A percentile compares a stretch with the other conserved stretches of the same genome.
Evolutionary conservation across 2,329 filamentous ascomycete species (phyloP).

Genomic region (Fusarium sarcochroum): DNA sequence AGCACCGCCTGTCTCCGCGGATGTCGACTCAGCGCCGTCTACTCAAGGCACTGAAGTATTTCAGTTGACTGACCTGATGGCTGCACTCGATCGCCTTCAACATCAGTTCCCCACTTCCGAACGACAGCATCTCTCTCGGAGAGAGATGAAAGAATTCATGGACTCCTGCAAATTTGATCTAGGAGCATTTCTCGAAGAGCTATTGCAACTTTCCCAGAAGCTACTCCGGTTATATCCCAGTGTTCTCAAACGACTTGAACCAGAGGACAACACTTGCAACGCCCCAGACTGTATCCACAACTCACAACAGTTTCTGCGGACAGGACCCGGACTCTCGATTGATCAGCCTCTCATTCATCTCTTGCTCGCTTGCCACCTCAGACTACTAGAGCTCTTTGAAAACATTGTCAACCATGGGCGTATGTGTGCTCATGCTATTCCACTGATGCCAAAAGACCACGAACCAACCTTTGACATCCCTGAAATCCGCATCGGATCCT

Average conservation of each 20-base stretch:
- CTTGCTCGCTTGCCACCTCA: constrained; percentile 56
- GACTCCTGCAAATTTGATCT: constrained; percentile 45
- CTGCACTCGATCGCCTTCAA: constrained; percentile 42
- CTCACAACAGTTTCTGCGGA: constrained; percentile 28
- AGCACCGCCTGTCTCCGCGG: constrained; percentile 27
- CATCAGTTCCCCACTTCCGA: constrained; percentile 18
- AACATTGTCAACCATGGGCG: constrained; percentile 50
- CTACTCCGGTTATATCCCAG: constrained; percentile 55
- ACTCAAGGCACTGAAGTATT: constrained; percentile 18
- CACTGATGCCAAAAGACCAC: constrained; percentile 45
- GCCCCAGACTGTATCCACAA: constrained; percentile 55
- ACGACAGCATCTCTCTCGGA: constrained; percentile 42
- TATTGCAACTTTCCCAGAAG: constrained; percentile 54
- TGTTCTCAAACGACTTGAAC: constrained; percentile 36
- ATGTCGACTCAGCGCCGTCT: neutral
- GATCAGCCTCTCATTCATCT: constrained; percentile 56
- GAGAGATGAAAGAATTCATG: constrained; percentile 44
- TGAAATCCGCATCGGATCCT: constrained; percentile 58
- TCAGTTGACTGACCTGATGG: constrained; percentile 43
- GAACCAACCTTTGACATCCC: constrained; percentile 56
- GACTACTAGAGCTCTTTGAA: constrained; percentile 56
- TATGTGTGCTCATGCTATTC: constrained; percentile 52
- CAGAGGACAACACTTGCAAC: constrained; percentile 44
- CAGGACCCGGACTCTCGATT: constrained; percentile 28
- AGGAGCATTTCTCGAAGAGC: constrained; percentile 51